Percentiles rank a stretch among this genome's conserved stretches.
Evolutionary conservation across 2,329 filamentous ascomycete genomes (phyloP).

Genomic region (Neopestalotiopsis sp.): DNA sequence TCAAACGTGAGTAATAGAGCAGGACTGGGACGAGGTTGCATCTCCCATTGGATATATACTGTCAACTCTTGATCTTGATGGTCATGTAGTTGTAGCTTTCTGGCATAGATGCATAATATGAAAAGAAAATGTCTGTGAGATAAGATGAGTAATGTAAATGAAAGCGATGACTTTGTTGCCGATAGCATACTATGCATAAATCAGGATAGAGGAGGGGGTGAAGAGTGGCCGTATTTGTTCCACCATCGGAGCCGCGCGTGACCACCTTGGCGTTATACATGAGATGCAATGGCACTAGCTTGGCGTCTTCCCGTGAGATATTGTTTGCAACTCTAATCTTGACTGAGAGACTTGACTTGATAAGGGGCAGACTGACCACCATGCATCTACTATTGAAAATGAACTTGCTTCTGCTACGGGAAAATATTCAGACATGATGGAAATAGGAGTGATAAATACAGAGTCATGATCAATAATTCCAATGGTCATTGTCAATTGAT

Average conservation of each 20-base stretch:
- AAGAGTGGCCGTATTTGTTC: not conserved
- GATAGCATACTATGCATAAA: not conserved
- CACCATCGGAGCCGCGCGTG: not conserved
- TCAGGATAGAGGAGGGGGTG: not conserved
- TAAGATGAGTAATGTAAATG: not conserved
- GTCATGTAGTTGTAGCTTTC: not conserved
- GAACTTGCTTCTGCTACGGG: too few relatives aligned
- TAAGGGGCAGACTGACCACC: too few relatives aligned
- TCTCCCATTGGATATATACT: not conserved
- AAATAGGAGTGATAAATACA: too few relatives aligned
- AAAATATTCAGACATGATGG: too few relatives aligned
- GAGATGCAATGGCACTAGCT: not conserved
- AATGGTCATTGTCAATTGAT: too few relatives aligned
- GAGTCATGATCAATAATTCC: too few relatives aligned
- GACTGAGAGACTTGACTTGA: not conserved
- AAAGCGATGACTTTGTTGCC: not conserved
- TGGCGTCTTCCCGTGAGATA: not conserved
- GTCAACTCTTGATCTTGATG: too few relatives aligned
- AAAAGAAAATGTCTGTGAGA: not conserved
- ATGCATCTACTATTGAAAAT: too few relatives aligned
- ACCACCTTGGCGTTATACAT: slow-evolving; percentile 1
- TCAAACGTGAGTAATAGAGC: not conserved
- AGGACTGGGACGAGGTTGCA: not conserved
- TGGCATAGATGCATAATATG: not conserved
- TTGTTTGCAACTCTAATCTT: slow-evolving; percentile 1